Percentiles rank a stretch among this genome's conserved stretches.
phyloP scores from a whole-genome alignment of 1,284 basidiomycete species.

The Inonotus hispidus region DNA sequence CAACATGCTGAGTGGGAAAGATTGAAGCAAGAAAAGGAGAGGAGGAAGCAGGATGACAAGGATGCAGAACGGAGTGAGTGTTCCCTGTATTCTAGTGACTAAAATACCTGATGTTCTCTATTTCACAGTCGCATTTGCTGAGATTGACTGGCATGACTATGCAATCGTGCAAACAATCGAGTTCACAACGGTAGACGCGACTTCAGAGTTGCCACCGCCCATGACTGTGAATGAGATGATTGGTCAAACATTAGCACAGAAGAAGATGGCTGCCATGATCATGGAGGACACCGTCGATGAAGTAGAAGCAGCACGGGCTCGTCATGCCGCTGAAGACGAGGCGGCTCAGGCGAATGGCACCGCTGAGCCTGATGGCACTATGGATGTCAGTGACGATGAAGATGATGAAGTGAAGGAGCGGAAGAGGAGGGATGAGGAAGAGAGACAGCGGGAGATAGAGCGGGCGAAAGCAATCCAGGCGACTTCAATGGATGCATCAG shows the following conservation, averaged over 20 bases:
- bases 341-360: conserved; percentile 64
- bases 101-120: conserved; percentile 15
- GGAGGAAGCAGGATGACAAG: conserved; percentile 83
- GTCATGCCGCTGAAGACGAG: conserved; percentile 74
- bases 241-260: conserved; percentile 95
- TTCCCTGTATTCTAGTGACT: conserved; percentile 2
- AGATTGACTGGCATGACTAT: conserved; percentile 99
- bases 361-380: conserved; percentile 54
- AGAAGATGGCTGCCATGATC: conserved; percentile 97
- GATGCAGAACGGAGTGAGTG: conserved; percentile 80
- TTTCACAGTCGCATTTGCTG: conserved; percentile 76
- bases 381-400: conserved; percentile 77
- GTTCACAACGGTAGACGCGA: conserved; percentile 89
- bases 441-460: conserved; percentile 70
- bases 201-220: conserved; percentile 89
- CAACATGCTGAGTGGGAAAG: conserved; percentile 89
- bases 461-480: conserved; percentile 76
- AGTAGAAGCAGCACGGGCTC: conserved; percentile 72
- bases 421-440: conserved; percentile 70
- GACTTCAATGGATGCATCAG: conserved; percentile 65
- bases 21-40: conserved; percentile 77
- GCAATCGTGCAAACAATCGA: conserved; percentile 98
- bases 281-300: conserved; percentile 90
- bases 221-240: conserved; percentile 94
- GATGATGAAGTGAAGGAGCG: conserved; percentile 60